phyloP scores from a whole-genome alignment of 805 yeast species.

The Metschnikowia lunata region DNA sequence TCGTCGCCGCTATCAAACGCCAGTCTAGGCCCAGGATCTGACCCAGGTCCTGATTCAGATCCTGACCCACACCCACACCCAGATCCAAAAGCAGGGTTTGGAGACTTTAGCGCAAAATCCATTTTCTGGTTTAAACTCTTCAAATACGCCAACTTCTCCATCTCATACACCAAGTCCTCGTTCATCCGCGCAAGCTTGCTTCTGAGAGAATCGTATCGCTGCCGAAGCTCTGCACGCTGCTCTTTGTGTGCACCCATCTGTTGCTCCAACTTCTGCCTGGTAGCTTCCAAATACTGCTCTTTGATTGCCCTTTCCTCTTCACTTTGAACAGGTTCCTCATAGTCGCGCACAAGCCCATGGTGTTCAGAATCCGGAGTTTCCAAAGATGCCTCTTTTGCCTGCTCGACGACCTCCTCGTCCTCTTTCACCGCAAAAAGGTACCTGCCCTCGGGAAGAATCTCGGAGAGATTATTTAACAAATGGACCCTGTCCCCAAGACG shows the following conservation, averaged over 20 bases:
- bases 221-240: slow-evolving; percentile 5
- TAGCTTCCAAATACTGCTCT: neutral
- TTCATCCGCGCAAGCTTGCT: slow-evolving; percentile 12
- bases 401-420: slow-evolving; percentile 3
- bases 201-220: slow-evolving; percentile 10
- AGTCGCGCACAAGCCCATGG: slow-evolving; percentile 17
- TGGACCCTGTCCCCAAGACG: slow-evolving; percentile 13
- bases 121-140: slow-evolving; percentile 11
- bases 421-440: slow-evolving; percentile 22
- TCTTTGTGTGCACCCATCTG: neutral
- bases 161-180: slow-evolving; percentile 22
- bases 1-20: slow-evolving; percentile 12
- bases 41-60: neutral
- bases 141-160: slow-evolving; percentile 29
- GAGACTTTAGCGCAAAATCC: neutral
- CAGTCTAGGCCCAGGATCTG: neutral
- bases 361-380: neutral
- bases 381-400: neutral
- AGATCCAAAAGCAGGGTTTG: neutral
- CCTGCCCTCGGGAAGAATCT: slow-evolving; percentile 32
- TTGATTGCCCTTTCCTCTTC: slow-evolving; percentile 1
- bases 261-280: neutral
- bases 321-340: slow-evolving; percentile 12
- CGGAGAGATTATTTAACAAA: slow-evolving; percentile 23
- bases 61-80: neutral